Evolutionary conservation across 352 stramenopile species (phyloP), one percentile per base, ranked within the genome.

Genomic region (Pythium coloratum): DNA sequence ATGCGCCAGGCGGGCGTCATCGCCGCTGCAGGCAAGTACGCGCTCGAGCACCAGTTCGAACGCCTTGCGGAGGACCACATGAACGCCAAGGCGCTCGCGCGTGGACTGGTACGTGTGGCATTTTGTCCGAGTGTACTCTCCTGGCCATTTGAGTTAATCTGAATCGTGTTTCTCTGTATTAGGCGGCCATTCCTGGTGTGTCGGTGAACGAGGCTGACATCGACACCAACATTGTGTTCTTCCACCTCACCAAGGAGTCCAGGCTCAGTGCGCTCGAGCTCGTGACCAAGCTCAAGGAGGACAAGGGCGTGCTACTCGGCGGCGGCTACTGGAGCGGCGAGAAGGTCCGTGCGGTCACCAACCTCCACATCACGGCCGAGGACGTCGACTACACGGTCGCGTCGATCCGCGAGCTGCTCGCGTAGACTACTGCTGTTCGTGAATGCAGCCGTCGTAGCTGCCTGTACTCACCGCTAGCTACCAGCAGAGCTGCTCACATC

Each of bases 1-100:
- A 99, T 99, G 97, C 90, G 97, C 24, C 97, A 99, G 74, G 84
- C 81, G 1, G 97, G 97, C 38, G 72, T 99, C 28, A 86, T 99
- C 56, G 96, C 96, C 9, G 84, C 94, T 0, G 96, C 96, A 47
- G 96, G 92, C 12, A 77, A 98, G 53, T 94, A 94, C 69, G 94
- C 94, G 10, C 73, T 99, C 14, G 81, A 93, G 53, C 87, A 92
- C 80, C 97, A 91, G 56, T 89, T 92, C 49, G 81, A 92, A 18
- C 85, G 84, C 16, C 83, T 97, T 8, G 82, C 68, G 0, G 80
- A 92, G 26, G 91, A 97, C 71, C 90, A 97, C 71, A 69, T 62
- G 30, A 93, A 94, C 38, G 90, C 90, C 32, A 81, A 90, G 58
- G 63, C 72, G 4, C 72, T 97, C 6, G 91, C 86, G 0, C 63